phyloP scores from a whole-genome alignment of 2,329 filamentous ascomycete genomes.

The Graphium sp. region DNA sequence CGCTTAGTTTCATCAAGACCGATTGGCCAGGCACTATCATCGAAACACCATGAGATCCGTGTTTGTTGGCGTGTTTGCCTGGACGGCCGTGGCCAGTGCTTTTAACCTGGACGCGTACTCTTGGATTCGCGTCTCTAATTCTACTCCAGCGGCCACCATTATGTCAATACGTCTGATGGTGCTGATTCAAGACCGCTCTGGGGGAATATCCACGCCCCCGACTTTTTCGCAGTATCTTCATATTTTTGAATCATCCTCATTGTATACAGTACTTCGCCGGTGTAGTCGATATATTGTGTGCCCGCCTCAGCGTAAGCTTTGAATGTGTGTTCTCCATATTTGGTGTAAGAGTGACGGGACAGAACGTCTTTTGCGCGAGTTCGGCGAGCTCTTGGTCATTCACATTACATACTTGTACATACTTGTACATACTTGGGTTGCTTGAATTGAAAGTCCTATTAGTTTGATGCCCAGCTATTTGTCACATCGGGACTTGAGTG shows the following conservation, averaged over 20 bases:
- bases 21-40: too few relatives aligned
- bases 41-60: too few relatives aligned
- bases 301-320: slow-evolving; percentile 44
- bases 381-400: slow-evolving; percentile 23
- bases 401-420: slow-evolving; percentile 31
- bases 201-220: slow-evolving; percentile 42
- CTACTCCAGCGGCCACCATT: too few relatives aligned
- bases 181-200: slow-evolving; percentile 47
- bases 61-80: too few relatives aligned
- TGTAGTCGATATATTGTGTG: slow-evolving; percentile 49
- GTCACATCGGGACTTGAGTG: too few relatives aligned
- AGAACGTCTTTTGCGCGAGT: slow-evolving; percentile 36
- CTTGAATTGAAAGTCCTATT: too few relatives aligned
- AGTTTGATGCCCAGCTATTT: too few relatives aligned
- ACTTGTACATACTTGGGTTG: too few relatives aligned
- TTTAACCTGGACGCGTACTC: too few relatives aligned
- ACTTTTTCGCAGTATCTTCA: slow-evolving; percentile 29
- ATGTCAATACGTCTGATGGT: slow-evolving; percentile 41
- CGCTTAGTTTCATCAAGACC: too few relatives aligned
- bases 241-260: slow-evolving; percentile 44
- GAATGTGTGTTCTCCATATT: slow-evolving; percentile 40
- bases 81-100: too few relatives aligned
- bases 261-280: slow-evolving; percentile 42
- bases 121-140: too few relatives aligned
- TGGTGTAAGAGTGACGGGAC: slow-evolving; percentile 38